Evolutionary conservation across 306 rosid species (phyloP), one percentile per base, ranked within the genome.

Genomic region (Boehmeria nivea): DNA sequence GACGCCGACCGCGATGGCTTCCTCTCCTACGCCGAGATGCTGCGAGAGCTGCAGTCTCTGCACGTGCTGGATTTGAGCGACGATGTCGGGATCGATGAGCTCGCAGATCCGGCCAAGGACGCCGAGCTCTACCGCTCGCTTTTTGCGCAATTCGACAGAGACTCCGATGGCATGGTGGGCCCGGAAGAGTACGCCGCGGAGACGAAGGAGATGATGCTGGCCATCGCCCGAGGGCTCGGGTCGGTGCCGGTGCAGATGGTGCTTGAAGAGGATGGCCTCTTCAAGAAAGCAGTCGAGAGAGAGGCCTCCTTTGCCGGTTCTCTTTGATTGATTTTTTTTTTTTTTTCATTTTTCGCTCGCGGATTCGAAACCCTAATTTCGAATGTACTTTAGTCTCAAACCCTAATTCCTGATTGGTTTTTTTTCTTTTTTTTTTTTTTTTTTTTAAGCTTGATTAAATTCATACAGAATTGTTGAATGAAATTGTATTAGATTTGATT

Each of bases 171-270:
- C 37, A 21, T 67, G 0, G 76, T 88, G 60, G 86, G 85, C 65
- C 55, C 84, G 12, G 85, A 74, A 18, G 94, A 87, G 64, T 87
- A 76, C 75, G 62, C 73, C 76, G 76, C 59, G 19, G 96, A 82
- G 63, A 82, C 94, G 34, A 81, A 72, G 81, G 54, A 51, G 51
- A 85, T 80, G 74, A 62, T 88, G 94, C 72, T 88, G 51, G 91
- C 86, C 15, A 78, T 88, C 94, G 86, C 94, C 0, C 78, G 70
- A 33, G 86, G 86, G n/a, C 49, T 88, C 72, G 94, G 91, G 8
- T 70, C 76, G 81, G 60, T 75, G 70, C 88, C 94, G 1, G 28
- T 88, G 64, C 94, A 79, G 66, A 87, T 83, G 94, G 67, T 71
- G 24, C 21, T 81, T 60, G 94, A 83, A 76, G 76, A 79, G 66